Base-by-base conservation (phyloP, 2,329 filamentous ascomycete genomes). In the Colletotrichum sp. region DNA sequence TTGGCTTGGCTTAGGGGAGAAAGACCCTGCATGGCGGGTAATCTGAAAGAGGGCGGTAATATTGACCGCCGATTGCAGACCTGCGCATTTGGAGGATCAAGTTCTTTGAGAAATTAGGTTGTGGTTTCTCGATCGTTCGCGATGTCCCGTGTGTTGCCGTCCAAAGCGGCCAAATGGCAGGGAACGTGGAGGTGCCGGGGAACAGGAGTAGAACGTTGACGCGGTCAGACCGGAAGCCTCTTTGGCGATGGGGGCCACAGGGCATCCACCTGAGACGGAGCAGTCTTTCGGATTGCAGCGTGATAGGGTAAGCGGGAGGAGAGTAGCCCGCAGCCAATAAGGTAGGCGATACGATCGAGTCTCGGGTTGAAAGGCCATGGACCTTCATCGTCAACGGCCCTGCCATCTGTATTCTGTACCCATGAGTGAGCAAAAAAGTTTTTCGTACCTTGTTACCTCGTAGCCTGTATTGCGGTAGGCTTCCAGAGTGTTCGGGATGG, bases 201-300 rank as follows among this genome's bases (percentile, higher is more conserved):
- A 32, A 52, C 60, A 30, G 19, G 34, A 55, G 30, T 22, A 66
- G 32, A 39, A 55, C 13, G 36, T 55, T 34, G 59, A 63, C 60
- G 57, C 70, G 73, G 59, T 75, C 70, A 73, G 64, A 75, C 70
- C 32, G 57, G 44, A 25, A 55, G 28, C 44, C n/a, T 30, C 32
- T 22, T 34, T 59, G 22, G 30, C 52, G 52, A 30, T 60, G 52
- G 30, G 15, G 25, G 36, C 39, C 44, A 48, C 19, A 71, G 12
- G n/a, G 68, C 25, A 64, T 64, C 70, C 64, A 75, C 73, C 69
- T 64, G 63, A 48, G 39, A 75, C 73, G 32, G 48, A 19, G 44
- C n/a, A 44, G n/a, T 28, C 34, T 15, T 67, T 39, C 55, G 55
- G 22, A 22, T 67, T 22, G 52, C 52, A 52, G 25, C 57, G 66